Conservation (phyloP, 2,329 filamentous ascomycete species). For the Talaromyces atroroseus region DNA sequence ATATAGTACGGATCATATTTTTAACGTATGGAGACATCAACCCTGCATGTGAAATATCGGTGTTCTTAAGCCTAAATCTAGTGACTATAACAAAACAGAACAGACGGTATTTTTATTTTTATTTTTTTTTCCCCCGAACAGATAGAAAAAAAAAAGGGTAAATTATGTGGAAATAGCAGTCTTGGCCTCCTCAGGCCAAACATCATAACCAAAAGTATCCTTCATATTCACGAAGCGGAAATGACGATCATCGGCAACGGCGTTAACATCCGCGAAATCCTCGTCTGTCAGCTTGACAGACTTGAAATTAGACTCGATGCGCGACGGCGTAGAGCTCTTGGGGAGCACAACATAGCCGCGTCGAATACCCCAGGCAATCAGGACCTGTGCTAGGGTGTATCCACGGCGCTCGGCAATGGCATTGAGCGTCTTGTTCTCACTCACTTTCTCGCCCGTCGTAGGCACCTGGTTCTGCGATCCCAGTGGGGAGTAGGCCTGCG, state of each 20-base stretch:
- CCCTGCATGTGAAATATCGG: too few species aligned
- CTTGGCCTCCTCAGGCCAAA: slow-evolving; percentile 56
- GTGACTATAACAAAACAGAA: too few species aligned
- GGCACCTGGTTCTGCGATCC: slow-evolving; percentile 66
- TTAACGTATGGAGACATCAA: too few species aligned
- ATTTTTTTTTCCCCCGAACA: neutral
- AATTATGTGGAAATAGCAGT: slow-evolving; percentile 10
- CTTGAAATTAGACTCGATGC: slow-evolving; percentile 65
- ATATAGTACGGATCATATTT: too few species aligned
- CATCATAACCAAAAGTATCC: slow-evolving; percentile 69
- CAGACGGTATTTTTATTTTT: neutral
- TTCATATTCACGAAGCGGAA: slow-evolving; percentile 77
- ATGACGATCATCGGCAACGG: slow-evolving; percentile 61
- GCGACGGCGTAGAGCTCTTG: slow-evolving; percentile 62
- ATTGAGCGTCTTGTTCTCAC: slow-evolving; percentile 55
- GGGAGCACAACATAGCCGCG: slow-evolving; percentile 64
- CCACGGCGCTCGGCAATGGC: slow-evolving; percentile 54
- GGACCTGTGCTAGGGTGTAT: slow-evolving; percentile 55
- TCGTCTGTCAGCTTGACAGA: slow-evolving; percentile 54
- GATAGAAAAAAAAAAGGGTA: neutral
- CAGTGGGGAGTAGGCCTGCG: slow-evolving; percentile 41
- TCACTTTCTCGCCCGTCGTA: slow-evolving; percentile 61
- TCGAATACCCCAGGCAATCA: slow-evolving; percentile 61
- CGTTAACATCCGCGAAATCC: slow-evolving; percentile 56
- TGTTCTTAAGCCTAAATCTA: too few species aligned